Evolutionary conservation across 2,329 filamentous ascomycete genomes (phyloP).

Genomic region (Xylariales sp.): DNA sequence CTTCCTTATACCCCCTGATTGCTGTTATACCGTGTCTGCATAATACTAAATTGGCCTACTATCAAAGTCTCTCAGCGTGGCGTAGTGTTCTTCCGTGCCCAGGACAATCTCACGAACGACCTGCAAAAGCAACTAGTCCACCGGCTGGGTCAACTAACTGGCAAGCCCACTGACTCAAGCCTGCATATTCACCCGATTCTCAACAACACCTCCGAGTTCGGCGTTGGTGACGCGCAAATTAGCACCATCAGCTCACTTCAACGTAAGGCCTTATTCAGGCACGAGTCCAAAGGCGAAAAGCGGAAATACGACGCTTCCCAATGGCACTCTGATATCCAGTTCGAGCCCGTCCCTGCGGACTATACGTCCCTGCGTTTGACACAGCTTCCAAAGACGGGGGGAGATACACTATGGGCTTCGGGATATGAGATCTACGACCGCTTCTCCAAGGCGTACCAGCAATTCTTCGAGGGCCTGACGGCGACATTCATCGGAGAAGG

Average conservation of each 20-base stretch:
- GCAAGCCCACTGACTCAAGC: conserved; percentile 51
- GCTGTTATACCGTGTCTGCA: not conserved
- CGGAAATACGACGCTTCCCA: conserved; percentile 37
- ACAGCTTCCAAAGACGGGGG: conserved; percentile 50
- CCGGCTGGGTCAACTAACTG: conserved; percentile 53
- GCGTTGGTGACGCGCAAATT: conserved; percentile 48
- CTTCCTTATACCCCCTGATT: no score
- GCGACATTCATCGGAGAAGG: conserved; percentile 38
- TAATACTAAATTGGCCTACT: conserved; percentile 4
- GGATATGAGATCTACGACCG: conserved; percentile 58
- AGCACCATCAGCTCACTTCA: conserved; percentile 54
- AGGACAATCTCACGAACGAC: conserved; percentile 52
- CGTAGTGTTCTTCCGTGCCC: conserved; percentile 61
- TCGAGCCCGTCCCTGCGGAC: conserved; percentile 55
- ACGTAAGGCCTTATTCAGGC: conserved; percentile 33
- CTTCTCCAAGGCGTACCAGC: conserved; percentile 43
- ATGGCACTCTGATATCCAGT: conserved; percentile 55
- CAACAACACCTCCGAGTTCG: conserved; percentile 49
- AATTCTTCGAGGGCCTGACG: conserved; percentile 47
- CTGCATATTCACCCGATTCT: conserved; percentile 58
- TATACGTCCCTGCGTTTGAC: conserved; percentile 57
- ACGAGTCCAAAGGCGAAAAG: conserved; percentile 20
- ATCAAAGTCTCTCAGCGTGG: conserved; percentile 55
- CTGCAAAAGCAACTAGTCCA: conserved; percentile 57
- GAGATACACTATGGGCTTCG: conserved; percentile 58